Percentiles rank a stretch among this genome's conserved stretches.
phyloP scores from a whole-genome alignment of 1,139 yeast species.

The Pichia sp. region DNA sequence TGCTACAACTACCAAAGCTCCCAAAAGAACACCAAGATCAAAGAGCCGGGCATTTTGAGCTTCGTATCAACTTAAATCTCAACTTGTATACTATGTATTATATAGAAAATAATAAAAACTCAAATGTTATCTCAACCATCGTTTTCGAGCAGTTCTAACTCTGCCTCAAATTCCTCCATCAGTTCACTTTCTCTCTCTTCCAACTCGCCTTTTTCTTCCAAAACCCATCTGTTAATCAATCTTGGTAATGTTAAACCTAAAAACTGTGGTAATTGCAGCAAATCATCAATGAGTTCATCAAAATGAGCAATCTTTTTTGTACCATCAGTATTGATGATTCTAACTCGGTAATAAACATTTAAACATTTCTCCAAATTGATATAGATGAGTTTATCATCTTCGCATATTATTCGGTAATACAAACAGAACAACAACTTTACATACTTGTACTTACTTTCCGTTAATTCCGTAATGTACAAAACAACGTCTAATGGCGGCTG shows the following conservation, averaged over 20 bases:
- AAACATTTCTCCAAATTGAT: conserved; percentile 41
- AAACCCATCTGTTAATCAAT: conserved; percentile 31
- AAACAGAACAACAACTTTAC: conserved; percentile 52
- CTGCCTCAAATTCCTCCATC: conserved; percentile 20
- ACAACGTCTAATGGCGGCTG: conserved; percentile 48
- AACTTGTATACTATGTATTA: background rate
- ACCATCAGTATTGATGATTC: conserved; percentile 22
- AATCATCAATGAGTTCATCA: conserved; percentile 54
- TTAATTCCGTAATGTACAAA: conserved; percentile 33
- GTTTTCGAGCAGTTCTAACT: conserved; percentile 12
- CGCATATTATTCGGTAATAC: conserved; percentile 44
- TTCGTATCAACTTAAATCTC: background rate
- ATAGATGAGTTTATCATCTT: conserved; percentile 38
- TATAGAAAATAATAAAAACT: background rate
- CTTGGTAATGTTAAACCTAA: conserved; percentile 58
- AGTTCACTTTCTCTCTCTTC: conserved; percentile 32
- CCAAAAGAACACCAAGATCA: conserved; percentile 4
- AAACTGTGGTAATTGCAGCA: conserved; percentile 42
- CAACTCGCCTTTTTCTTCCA: conserved; percentile 34
- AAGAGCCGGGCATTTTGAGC: conserved; percentile 10
- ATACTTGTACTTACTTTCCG: conserved; percentile 58
- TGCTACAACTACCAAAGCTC: conserved; percentile 1
- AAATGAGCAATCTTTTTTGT: conserved; percentile 27
- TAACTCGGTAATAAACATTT: conserved; percentile 47
- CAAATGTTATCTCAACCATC: conserved; percentile 1